Base-by-base conservation (phyloP, 345 rosid species). In the Dipteronia sinensis region DNA sequence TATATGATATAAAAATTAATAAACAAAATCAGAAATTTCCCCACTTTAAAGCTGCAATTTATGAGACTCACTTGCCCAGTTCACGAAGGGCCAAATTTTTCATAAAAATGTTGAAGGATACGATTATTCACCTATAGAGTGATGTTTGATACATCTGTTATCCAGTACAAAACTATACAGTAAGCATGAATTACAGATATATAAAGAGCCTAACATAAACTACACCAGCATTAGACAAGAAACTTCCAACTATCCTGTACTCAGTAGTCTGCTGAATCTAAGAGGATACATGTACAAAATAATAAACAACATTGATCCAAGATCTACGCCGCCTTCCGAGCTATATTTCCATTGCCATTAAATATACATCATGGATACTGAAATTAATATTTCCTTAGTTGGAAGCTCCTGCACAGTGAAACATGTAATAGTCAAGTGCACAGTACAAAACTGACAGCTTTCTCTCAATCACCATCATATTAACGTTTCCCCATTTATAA, bases 391-490 rank as follows among this genome's bases (percentile, higher is more conserved):
- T 64, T 46, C 16, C 44, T 47, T 22, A 46, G 70, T 44, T 29
- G 59, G 69, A 46, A 11, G 62, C 69, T 40, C 77, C 77, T 64
- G 77, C 69, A 74, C 10, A 10, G 61, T 73, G 19, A 73, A 73
- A 73, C 9, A 46, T 46, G 47, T 22, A 6, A 27, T 23, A 25
- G 69, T 73, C 69, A 62, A 25, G 23, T 63, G 2, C 65, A 29
- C 12, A 19, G 65, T 7, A 40, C 19, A 40, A 68, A 66, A 38
- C 4, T 19, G n/a, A 44, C 38, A 34, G 23, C 11, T 38, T 19
- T 66, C 44, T 11, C 19, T 22, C 25, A 3, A 17, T 17, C 2
- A 19, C 25, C 4, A 51, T 20, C 42, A 1, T 65, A 17, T 34
- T 34, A 65, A 34, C 38, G 1, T 34, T 34, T 34, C 38, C 38